A percentile compares a stretch with the other conserved stretches of the same genome.
Conservation (phyloP, 2,329 filamentous ascomycete species). For the Elsinoe perseae region DNA sequence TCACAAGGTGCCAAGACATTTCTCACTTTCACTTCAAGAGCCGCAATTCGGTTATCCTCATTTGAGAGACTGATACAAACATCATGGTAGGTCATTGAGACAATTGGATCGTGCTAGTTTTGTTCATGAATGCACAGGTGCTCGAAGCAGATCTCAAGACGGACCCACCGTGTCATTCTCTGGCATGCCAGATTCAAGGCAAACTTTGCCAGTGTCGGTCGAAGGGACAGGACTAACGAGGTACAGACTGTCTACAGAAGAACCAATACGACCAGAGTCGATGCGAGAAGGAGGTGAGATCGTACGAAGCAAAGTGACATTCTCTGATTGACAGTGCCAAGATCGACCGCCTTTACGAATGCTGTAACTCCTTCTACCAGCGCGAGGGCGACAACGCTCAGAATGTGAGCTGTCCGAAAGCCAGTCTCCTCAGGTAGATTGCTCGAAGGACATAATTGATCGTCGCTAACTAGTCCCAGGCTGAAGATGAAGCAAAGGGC, state of each 20-base stretch:
- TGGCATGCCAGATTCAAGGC: constrained; percentile 91
- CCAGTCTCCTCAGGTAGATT: constrained; percentile 60
- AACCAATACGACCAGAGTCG: constrained; percentile 80
- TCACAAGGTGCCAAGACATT: constrained; percentile 4
- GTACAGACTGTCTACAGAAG: constrained; percentile 69
- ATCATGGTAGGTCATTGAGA: not conserved
- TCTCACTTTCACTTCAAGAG: not conserved
- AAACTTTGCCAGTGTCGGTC: constrained; percentile 21
- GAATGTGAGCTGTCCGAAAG: constrained; percentile 78
- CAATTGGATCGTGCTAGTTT: not conserved
- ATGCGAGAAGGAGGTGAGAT: constrained; percentile 53
- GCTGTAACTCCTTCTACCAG: constrained; percentile 83
- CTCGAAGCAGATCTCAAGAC: constrained; percentile 63
- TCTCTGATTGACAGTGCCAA: constrained; percentile 35
- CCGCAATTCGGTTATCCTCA: not conserved
- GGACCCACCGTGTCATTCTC: constrained; percentile 75
- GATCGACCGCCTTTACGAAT: constrained; percentile 84
- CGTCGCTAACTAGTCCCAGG: constrained; percentile 25
- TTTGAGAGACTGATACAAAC: not conserved
- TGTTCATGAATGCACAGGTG: not conserved
- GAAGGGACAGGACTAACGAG: not conserved
- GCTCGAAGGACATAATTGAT: constrained; percentile 2
- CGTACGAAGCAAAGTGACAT: not conserved
- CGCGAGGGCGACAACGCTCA: constrained; percentile 67
- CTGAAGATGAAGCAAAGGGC: constrained; percentile 77